Evolutionary conservation across 108 stramenopile species (phyloP).

Genomic region (Stephanodiscus triporus): DNA sequence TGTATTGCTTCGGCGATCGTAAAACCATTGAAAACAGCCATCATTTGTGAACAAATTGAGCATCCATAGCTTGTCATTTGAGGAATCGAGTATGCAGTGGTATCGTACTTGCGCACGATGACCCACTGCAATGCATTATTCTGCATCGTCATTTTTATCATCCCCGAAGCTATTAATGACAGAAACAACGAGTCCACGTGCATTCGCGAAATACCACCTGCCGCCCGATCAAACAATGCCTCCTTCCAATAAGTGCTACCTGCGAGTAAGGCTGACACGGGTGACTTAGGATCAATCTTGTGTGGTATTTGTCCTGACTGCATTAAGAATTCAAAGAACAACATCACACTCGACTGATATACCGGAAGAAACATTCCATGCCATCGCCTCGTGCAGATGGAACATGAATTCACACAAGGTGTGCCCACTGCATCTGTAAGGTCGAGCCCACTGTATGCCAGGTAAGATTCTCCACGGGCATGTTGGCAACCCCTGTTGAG

Average conservation of each 20-base stretch:
- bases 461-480: not conserved
- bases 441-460: not conserved
- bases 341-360: not conserved
- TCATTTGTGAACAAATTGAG: too few species aligned
- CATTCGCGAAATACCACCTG: not conserved
- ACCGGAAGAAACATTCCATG: not conserved
- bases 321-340: not conserved
- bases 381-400: not conserved
- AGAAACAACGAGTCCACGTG: conserved; percentile 1
- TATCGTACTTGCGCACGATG: not conserved
- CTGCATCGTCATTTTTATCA: not conserved
- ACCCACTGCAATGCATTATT: not conserved
- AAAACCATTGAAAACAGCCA: too few species aligned
- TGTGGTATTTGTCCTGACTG: not conserved
- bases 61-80: not conserved
- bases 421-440: not conserved
- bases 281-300: not conserved
- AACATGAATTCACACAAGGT: not conserved
- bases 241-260: not conserved
- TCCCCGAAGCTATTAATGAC: not conserved
- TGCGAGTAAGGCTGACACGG: not conserved
- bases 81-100: not conserved
- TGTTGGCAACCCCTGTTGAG: not conserved
- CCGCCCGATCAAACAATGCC: not conserved
- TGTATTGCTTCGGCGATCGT: too few species aligned